Conservation (phyloP, 352 stramenopile species). For the Phytophthora lateralis region DNA sequence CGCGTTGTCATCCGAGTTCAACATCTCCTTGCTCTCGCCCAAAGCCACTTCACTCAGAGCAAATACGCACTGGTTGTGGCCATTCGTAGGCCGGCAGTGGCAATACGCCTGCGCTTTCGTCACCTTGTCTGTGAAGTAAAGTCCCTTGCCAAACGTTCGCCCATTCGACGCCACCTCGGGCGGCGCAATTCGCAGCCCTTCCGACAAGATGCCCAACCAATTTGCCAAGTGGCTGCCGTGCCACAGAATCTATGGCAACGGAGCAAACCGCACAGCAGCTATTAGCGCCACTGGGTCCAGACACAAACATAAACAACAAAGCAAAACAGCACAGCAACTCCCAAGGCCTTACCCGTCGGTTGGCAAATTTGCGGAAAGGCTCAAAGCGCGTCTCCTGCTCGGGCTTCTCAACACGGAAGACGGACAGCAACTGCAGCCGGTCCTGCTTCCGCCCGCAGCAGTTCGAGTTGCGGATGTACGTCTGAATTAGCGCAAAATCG, state of each 20-base stretch:
- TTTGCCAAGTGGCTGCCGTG: constrained; percentile 87
- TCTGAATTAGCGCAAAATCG: constrained; percentile 65
- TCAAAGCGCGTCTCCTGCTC: constrained; percentile 58
- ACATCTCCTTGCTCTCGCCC: constrained; percentile 67
- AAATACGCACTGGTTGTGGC: constrained; percentile 58
- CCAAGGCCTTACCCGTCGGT: constrained; percentile 53
- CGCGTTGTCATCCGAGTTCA: constrained; percentile 55
- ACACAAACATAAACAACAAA: constrained; percentile 19
- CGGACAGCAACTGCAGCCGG: constrained; percentile 53
- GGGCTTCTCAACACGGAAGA: constrained; percentile 67
- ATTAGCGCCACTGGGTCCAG: constrained; percentile 16
- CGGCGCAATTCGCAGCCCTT: constrained; percentile 83
- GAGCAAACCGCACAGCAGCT: constrained; percentile 29
- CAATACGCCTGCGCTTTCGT: constrained; percentile 77
- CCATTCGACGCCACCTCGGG: constrained; percentile 76
- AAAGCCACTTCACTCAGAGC: constrained; percentile 73
- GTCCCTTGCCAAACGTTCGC: constrained; percentile 79
- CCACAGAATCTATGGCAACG: constrained; percentile 75
- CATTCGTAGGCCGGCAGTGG: constrained; percentile 49
- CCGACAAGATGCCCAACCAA: constrained; percentile 81
- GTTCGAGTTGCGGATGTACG: constrained; percentile 75
- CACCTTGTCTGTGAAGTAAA: constrained; percentile 91
- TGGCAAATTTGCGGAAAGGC: constrained; percentile 49
- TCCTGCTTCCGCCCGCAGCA: constrained; percentile 67
- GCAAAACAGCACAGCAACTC: constrained; percentile 19